Percentiles rank a stretch among this genome's conserved stretches.
Conservation (phyloP, 176 grass and related monocot species). For the Musa schizocarpa region DNA sequence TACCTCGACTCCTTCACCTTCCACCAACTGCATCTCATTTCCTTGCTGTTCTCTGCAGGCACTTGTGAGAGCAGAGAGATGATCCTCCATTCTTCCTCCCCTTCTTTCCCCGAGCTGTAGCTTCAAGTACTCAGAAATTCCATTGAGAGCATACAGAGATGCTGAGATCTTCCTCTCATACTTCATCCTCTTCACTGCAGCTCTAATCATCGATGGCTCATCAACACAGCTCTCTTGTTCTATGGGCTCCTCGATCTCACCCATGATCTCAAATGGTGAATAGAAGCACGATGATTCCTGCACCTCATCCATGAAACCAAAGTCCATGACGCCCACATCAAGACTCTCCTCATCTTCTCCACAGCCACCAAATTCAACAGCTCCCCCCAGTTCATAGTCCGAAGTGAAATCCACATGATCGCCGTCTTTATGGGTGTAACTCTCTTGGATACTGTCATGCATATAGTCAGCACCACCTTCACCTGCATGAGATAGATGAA, state of each 20-base stretch:
- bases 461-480: conserved; percentile 17
- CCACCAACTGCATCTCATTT: not conserved
- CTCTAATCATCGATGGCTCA: conserved; percentile 12
- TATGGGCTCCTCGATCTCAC: conserved; percentile 5
- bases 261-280: conserved; percentile 25
- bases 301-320: conserved; percentile 54
- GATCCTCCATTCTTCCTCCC: conserved; percentile 18
- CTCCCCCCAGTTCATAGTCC: not conserved
- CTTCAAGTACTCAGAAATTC: conserved; percentile 21
- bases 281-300: not conserved
- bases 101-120: conserved; percentile 2
- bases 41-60: conserved; percentile 36
- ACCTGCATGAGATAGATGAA: conserved; percentile 5
- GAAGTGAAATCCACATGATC: not conserved
- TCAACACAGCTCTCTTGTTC: conserved; percentile 13
- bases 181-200: conserved; percentile 22
- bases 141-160: conserved; percentile 20
- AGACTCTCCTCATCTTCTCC: conserved; percentile 15
- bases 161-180: conserved; percentile 27
- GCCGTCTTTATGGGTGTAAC: not conserved
- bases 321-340: conserved; percentile 33
- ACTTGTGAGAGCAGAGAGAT: conserved; percentile 46
- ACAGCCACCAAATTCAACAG: conserved; percentile 8
- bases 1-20: conserved; percentile 9
- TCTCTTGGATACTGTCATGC: not conserved